Conservation (phyloP, 257 asterid species). For the Lycium ferocissimum region DNA sequence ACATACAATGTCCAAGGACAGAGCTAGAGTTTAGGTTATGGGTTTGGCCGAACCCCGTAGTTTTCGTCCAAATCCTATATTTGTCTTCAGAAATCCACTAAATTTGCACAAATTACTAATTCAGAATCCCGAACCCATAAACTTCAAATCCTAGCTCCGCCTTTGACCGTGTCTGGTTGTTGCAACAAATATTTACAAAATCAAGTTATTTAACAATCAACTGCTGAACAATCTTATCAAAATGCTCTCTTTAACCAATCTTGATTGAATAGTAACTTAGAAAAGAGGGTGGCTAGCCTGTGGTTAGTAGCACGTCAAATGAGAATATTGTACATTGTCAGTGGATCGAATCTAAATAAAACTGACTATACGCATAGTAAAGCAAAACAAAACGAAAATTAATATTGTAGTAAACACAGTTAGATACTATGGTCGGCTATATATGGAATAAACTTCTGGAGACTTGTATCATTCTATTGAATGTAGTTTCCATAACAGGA, state of each 20-base stretch:
- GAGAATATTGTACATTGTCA: neutral
- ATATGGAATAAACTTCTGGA: too few species aligned
- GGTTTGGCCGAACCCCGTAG: too few species aligned
- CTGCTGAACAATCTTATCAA: neutral
- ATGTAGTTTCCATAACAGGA: too few species aligned
- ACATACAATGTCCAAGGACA: neutral
- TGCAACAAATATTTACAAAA: neutral
- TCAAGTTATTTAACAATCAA: neutral
- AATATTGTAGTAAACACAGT: too few species aligned
- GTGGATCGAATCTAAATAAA: neutral
- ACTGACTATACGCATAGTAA: neutral
- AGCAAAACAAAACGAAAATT: neutral
- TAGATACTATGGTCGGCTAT: too few species aligned
- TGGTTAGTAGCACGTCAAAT: neutral
- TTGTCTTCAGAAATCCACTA: too few species aligned
- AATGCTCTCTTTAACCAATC: neutral
- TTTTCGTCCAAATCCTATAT: too few species aligned
- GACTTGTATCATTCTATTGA: too few species aligned
- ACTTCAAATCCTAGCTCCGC: too few species aligned
- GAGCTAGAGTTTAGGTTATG: too few species aligned
- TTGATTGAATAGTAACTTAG: neutral
- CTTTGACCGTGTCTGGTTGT: neutral
- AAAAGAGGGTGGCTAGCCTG: neutral
- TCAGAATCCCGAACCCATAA: too few species aligned
- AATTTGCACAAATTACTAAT: too few species aligned